phyloP scores from a whole-genome alignment of 352 stramenopile species.

The Phytophthora aleatoria region DNA sequence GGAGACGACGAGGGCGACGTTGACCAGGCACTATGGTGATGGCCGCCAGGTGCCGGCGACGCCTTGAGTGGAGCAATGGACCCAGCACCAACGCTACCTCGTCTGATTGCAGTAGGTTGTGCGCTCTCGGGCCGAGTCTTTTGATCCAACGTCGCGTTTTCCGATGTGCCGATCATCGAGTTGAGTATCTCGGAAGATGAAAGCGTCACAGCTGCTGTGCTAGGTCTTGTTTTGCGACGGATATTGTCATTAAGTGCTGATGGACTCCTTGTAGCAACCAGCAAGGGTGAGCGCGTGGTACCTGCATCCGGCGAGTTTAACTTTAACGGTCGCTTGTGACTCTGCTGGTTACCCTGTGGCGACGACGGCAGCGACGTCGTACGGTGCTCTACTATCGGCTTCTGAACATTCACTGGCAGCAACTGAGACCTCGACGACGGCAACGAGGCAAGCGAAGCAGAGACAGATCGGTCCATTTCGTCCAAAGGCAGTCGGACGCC shows the following conservation, averaged over 20 bases:
- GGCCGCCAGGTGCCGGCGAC: too few species aligned
- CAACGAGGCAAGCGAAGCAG: conserved; percentile 16
- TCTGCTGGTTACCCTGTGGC: conserved; percentile 26
- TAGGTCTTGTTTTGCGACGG: conserved; percentile 36
- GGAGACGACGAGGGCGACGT: conserved; percentile 11
- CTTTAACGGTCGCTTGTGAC: conserved; percentile 19
- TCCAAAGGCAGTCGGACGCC: conserved; percentile 11
- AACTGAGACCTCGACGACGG: conserved; percentile 11
- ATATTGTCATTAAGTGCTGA: conserved; percentile 1
- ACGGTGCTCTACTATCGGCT: conserved; percentile 5
- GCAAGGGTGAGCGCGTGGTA: neutral
- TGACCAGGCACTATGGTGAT: conserved; percentile 7
- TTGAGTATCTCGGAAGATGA: conserved; percentile 42
- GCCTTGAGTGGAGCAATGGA: conserved; percentile 25
- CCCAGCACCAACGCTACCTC: neutral
- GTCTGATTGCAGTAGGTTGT: conserved; percentile 8
- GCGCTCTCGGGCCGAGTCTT: conserved; percentile 23
- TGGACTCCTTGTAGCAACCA: conserved; percentile 5
- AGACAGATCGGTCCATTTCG: conserved; percentile 23
- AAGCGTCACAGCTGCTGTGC: conserved; percentile 36
- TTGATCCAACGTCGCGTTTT: conserved; percentile 13
- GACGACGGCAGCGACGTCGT: conserved; percentile 13
- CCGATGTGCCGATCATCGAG: conserved; percentile 32
- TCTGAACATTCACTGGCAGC: conserved; percentile 16
- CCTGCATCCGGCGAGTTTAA: conserved; percentile 15